Evolutionary conservation across 2,329 filamentous ascomycete species (phyloP).

Genomic region (Dothiorella sarmentorum): DNA sequence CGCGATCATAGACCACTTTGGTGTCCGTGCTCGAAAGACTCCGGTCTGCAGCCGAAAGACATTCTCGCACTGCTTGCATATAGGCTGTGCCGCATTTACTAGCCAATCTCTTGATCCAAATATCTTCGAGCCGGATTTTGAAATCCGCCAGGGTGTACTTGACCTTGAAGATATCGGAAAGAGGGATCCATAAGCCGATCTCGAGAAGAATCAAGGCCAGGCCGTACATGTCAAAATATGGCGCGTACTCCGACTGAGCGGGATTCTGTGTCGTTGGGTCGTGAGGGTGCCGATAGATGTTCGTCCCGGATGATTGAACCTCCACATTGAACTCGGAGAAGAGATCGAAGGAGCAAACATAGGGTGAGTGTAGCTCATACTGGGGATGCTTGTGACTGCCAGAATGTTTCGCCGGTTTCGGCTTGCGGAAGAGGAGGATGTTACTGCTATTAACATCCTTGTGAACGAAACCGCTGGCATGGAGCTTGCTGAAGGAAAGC

Average conservation of each 20-base stretch:
- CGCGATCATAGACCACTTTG: conserved; percentile 40
- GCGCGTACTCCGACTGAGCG: conserved; percentile 47
- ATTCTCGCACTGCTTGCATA: conserved; percentile 69
- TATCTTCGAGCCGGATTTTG: conserved; percentile 60
- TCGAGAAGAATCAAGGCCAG: conserved; percentile 70
- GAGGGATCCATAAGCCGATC: conserved; percentile 70
- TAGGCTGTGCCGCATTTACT: conserved; percentile 71
- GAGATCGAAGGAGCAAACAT: conserved; percentile 71
- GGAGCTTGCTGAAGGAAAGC: conserved; percentile 70
- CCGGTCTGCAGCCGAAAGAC: conserved; percentile 65
- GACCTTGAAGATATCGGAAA: conserved; percentile 57
- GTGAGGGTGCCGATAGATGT: conserved; percentile 65
- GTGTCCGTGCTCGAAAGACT: conserved; percentile 28
- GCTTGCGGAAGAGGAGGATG: conserved; percentile 60
- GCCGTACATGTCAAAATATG: conserved; percentile 63
- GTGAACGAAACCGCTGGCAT: conserved; percentile 65
- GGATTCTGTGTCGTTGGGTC: conserved; percentile 39
- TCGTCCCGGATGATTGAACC: conserved; percentile 22
- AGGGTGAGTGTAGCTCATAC: conserved; percentile 61
- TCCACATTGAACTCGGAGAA: conserved; percentile 59
- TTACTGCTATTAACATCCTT: conserved; percentile 66
- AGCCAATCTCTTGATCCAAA: conserved; percentile 62
- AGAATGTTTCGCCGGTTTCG: conserved; percentile 40
- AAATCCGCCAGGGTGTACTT: conserved; percentile 60
- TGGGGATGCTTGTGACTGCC: conserved; percentile 31